Conservation (phyloP, 2,329 filamentous ascomycete species). For the Eurotiales sp. region DNA sequence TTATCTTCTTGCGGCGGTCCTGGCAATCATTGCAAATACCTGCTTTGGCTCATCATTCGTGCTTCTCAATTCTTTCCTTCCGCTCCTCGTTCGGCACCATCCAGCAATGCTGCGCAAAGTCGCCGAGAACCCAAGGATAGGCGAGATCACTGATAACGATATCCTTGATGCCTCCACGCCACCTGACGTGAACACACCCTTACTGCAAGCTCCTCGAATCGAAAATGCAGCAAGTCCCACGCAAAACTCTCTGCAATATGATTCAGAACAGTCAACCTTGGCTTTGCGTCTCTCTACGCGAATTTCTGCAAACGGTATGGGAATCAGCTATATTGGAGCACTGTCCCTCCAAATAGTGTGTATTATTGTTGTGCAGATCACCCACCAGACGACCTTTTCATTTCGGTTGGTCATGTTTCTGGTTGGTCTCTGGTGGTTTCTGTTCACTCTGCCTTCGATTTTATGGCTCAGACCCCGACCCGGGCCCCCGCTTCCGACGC, state of each 20-base stretch:
- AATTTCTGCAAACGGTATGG: slow-evolving; percentile 89
- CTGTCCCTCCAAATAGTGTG: slow-evolving; percentile 78
- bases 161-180: slow-evolving; percentile 16
- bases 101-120: slow-evolving; percentile 47
- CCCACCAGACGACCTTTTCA: slow-evolving; percentile 76
- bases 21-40: slow-evolving; percentile 88
- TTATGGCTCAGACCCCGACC: slow-evolving; percentile 85
- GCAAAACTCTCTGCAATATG: slow-evolving; percentile 4
- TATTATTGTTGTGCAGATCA: slow-evolving; percentile 69
- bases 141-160: slow-evolving; percentile 5
- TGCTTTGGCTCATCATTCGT: slow-evolving; percentile 95
- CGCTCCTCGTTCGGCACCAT: slow-evolving; percentile 84
- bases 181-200: slow-evolving; percentile 25
- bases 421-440: slow-evolving; percentile 87
- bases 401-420: slow-evolving; percentile 82
- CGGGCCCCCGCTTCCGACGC: slow-evolving; percentile 68
- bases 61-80: slow-evolving; percentile 89
- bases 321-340: slow-evolving; percentile 86
- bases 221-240: slow-evolving; percentile 8
- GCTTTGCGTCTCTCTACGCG: slow-evolving; percentile 81
- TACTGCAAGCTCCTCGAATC: slow-evolving; percentile 20
- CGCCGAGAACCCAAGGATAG: slow-evolving; percentile 1
- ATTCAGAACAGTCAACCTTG: slow-evolving; percentile 39
- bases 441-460: slow-evolving; percentile 84
- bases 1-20: slow-evolving; percentile 75